phyloP scores from a whole-genome alignment of 441 rosid species.

The Daphne laureola region DNA sequence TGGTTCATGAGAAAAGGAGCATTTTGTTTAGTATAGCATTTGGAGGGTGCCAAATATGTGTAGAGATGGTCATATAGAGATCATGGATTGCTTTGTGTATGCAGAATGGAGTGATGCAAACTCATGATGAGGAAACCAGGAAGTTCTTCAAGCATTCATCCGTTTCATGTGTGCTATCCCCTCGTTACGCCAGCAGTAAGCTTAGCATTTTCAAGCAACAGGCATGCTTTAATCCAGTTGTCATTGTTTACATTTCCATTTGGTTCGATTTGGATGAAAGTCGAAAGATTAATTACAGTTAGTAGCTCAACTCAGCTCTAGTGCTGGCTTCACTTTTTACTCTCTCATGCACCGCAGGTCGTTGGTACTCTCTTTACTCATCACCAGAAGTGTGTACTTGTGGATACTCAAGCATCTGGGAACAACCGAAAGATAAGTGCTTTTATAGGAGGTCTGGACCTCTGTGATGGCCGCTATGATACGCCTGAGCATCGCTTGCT shows the following conservation, averaged over 20 bases:
- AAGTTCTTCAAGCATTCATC: constrained; percentile 87
- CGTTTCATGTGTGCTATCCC: constrained; percentile 71
- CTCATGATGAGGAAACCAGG: constrained; percentile 85
- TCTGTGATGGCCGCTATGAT: constrained; percentile 91
- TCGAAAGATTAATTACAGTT: background rate
- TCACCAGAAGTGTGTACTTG: constrained; percentile 88
- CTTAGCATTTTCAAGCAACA: constrained; percentile 93
- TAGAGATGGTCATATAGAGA: background rate
- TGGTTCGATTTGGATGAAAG: background rate
- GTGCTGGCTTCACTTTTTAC: constrained; percentile 1
- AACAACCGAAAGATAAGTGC: constrained; percentile 66
- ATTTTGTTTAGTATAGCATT: background rate
- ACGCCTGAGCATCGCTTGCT: constrained; percentile 71
- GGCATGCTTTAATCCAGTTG: constrained; percentile 52
- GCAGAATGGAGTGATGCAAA: constrained; percentile 83
- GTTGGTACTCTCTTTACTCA: constrained; percentile 85
- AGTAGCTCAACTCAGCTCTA: constrained; percentile 2
- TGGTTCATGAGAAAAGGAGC: background rate
- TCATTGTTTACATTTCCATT: constrained; percentile 1
- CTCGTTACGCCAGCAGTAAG: constrained; percentile 93
- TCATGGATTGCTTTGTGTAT: constrained; percentile 5
- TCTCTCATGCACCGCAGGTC: constrained; percentile 39
- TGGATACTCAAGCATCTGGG: constrained; percentile 74
- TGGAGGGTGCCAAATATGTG: too few relatives aligned
- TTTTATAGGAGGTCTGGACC: constrained; percentile 79